A percentile compares a stretch with the other conserved stretches of the same genome.
Evolutionary conservation across 768 basidiomycete genomes (phyloP).

Genomic region (Mycena filopes): DNA sequence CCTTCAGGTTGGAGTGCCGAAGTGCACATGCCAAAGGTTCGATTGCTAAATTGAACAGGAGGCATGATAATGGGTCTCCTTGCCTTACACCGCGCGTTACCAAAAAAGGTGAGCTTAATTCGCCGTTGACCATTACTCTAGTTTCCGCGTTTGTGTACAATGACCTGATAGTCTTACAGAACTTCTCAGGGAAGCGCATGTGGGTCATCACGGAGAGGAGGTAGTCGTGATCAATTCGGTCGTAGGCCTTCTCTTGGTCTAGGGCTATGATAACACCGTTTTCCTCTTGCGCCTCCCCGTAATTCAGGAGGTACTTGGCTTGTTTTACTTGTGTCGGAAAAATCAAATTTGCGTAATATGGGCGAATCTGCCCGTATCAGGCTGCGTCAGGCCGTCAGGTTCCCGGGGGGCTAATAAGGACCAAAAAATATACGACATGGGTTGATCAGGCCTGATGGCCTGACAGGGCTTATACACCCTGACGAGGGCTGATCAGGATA

Average conservation of each 20-base stretch:
- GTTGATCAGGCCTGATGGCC: too few relatives aligned
- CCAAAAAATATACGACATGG: too few relatives aligned
- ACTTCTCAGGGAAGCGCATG: not conserved
- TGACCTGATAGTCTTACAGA: not conserved
- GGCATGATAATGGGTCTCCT: conserved; percentile 1
- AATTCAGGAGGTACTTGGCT: not conserved
- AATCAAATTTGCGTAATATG: too few relatives aligned
- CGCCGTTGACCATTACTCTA: not conserved
- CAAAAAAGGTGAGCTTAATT: not conserved
- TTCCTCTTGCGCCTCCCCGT: not conserved
- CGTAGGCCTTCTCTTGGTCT: not conserved
- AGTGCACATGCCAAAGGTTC: not conserved
- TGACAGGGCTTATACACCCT: too few relatives aligned
- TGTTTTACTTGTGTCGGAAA: conserved; percentile 2
- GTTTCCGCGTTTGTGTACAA: conserved; percentile 1
- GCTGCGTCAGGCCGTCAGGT: too few relatives aligned
- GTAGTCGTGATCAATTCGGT: too few relatives aligned
- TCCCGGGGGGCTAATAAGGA: too few relatives aligned
- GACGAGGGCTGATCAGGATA: too few relatives aligned
- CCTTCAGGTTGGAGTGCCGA: not conserved
- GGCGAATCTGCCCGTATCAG: too few relatives aligned
- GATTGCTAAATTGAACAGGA: not conserved
- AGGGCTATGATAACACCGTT: not conserved
- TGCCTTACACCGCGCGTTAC: not conserved
- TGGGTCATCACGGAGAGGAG: not conserved